Base-by-base conservation (phyloP, 2,329 filamentous ascomycete genomes). In the Penicillium sp. region DNA sequence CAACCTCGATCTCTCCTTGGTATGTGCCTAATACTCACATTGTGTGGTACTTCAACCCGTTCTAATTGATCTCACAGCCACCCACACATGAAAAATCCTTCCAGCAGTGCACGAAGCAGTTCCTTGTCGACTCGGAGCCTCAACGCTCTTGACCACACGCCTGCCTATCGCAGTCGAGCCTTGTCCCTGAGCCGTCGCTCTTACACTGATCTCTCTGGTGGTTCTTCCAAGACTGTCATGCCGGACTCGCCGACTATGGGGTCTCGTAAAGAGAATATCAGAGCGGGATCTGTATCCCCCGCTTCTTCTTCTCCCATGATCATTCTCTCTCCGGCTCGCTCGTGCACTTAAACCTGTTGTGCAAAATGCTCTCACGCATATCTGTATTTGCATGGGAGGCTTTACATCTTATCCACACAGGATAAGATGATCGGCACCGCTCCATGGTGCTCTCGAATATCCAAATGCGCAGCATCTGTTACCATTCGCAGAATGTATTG, bases 1-100 rank as follows among this genome's bases (percentile, higher is more conserved):
- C 77, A 55, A 79, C 78, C 51, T 79, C 78, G 17, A 78, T 80
- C 55, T 80, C 78, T 51, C 78, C 78, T 61, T 74, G 76, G 78
- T 80, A 75, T 70, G 77, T 74, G 73, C 50, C 4, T 12, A 38
- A 54, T 38, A 40, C 46, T 54, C 35, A 41, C 45, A 35, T 6
- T 49, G 12, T 31, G 52, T 27, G 6, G 21, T 19, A 47, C 40
- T 42, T 3, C n/a, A 21, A 31, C 12, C 3, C 23, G 31, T 47
- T 49, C 72, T 78, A 60, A 79, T 64, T 43, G 59, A 29, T 29
- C 54, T 43, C 62, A 64, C 62, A 78, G 77, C 50, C 73, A 73
- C 58, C 72, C 72, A 13, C 60, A 74, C 60, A 64, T 73, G 64
- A 78, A 75, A 64, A 77, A 77, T 49, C 62, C 69, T 38, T 65